Evolutionary conservation across 148 eudicot species (phyloP).

Genomic region (Persicaria maculosa): DNA sequence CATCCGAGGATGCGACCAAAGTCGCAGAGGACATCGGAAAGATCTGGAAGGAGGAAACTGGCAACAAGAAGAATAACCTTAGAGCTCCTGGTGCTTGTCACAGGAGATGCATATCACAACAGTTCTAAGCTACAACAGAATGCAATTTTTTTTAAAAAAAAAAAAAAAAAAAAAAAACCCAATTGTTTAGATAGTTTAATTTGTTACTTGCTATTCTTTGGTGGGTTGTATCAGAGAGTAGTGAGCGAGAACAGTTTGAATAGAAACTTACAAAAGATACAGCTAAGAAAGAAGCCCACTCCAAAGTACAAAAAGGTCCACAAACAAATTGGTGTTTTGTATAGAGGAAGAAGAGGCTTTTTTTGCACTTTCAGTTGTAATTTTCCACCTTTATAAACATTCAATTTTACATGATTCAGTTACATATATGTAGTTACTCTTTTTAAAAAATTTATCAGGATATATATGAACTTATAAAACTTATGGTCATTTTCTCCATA

Average conservation of each 20-base stretch:
- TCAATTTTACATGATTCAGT: neutral
- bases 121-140: neutral
- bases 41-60: constrained; percentile 9
- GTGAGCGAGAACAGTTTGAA: neutral
- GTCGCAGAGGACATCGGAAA: constrained; percentile 49
- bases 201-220: neutral
- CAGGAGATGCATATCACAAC: constrained; percentile 14
- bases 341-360: neutral
- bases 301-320: neutral
- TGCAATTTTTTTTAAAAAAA: neutral
- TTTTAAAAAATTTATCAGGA: neutral
- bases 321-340: neutral
- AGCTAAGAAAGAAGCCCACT: neutral
- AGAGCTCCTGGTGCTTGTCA: constrained; percentile 7
- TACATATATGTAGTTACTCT: neutral
- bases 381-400: neutral
- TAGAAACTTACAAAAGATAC: constrained; percentile 2
- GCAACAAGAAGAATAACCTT: constrained; percentile 3
- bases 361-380: neutral
- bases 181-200: too few species aligned
- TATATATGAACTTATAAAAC: neutral
- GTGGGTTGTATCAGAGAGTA: neutral
- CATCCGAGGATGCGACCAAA: constrained; percentile 60
- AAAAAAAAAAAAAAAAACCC: too few species aligned
- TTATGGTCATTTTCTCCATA: neutral